A percentile compares a stretch with the other conserved stretches of the same genome.
phyloP scores from a whole-genome alignment of 768 basidiomycete species.

The Agaricus sinodeliciosus region DNA sequence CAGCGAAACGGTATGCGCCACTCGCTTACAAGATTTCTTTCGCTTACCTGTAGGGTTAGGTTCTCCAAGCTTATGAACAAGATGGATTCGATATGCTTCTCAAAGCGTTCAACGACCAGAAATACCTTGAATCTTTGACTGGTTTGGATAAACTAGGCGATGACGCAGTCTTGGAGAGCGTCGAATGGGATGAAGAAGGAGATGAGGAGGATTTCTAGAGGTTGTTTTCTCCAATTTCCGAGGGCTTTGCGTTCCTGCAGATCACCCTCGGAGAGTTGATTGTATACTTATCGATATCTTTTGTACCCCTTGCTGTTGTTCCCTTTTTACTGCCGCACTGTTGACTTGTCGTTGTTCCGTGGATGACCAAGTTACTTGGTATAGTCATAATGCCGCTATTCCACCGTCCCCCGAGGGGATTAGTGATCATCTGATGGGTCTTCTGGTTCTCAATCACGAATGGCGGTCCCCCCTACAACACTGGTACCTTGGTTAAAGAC shows the following conservation, averaged over 20 bases:
- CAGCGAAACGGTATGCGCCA: conserved; percentile 54
- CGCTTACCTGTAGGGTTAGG: conserved; percentile 31
- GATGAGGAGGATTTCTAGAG: conserved; percentile 25
- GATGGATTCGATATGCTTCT: conserved; percentile 76
- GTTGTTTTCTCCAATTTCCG: not conserved
- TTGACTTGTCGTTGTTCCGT: not conserved
- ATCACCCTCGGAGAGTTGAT: not conserved
- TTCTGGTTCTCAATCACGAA: too few relatives aligned
- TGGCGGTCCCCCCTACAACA: too few relatives aligned
- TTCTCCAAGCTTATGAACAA: conserved; percentile 75
- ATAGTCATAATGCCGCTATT: too few relatives aligned
- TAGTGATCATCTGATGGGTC: too few relatives aligned
- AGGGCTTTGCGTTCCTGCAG: not conserved
- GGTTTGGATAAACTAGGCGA: conserved; percentile 79
- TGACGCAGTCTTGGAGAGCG: conserved; percentile 58
- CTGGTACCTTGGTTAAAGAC: too few relatives aligned
- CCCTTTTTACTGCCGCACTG: too few relatives aligned
- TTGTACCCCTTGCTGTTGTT: too few relatives aligned
- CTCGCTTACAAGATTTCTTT: not conserved
- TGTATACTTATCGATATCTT: not conserved
- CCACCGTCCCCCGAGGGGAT: too few relatives aligned
- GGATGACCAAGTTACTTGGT: not conserved
- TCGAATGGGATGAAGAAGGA: conserved; percentile 74
- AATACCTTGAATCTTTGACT: conserved; percentile 68
- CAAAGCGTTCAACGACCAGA: conserved; percentile 75